phyloP scores from a whole-genome alignment of 768 basidiomycete genomes.

The Suillus discolor region DNA sequence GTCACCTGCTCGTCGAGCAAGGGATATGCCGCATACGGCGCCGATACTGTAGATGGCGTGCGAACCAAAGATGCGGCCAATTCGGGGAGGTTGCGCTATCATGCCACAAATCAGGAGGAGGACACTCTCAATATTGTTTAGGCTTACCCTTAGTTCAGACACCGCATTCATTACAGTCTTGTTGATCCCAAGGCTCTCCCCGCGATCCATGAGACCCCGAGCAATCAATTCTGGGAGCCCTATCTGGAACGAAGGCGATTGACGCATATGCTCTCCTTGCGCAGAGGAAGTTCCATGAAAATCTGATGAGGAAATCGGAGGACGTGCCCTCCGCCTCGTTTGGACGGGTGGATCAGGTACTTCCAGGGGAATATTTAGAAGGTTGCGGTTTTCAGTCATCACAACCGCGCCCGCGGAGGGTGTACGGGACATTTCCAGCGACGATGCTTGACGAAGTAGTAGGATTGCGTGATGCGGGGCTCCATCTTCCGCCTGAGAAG shows the following conservation, averaged over 20 bases:
- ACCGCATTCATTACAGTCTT: slow-evolving; percentile 82
- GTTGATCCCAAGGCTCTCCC: slow-evolving; percentile 83
- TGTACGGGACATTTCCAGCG: slow-evolving; percentile 72
- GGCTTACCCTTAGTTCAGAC: slow-evolving; percentile 70
- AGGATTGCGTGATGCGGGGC: slow-evolving; percentile 62
- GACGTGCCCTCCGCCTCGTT: slow-evolving; percentile 38
- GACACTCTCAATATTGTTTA: background rate
- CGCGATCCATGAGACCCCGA: slow-evolving; percentile 69
- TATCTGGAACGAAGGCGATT: slow-evolving; percentile 45
- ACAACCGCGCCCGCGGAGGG: slow-evolving; percentile 78
- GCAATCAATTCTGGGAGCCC: slow-evolving; percentile 74
- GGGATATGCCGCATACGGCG: slow-evolving; percentile 56
- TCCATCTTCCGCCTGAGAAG: slow-evolving; percentile 36
- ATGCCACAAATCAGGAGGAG: slow-evolving; percentile 15
- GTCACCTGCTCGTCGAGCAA: slow-evolving; percentile 59
- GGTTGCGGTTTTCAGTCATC: slow-evolving; percentile 78
- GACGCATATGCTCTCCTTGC: slow-evolving; percentile 37
- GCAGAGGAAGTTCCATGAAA: slow-evolving; percentile 21
- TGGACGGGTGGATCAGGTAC: slow-evolving; percentile 50
- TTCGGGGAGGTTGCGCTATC: slow-evolving; percentile 84
- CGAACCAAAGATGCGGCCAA: slow-evolving; percentile 68
- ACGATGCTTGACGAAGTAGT: slow-evolving; percentile 82
- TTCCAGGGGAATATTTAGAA: slow-evolving; percentile 73
- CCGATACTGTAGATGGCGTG: slow-evolving; percentile 41
- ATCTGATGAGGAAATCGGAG: slow-evolving; percentile 24